These are phyloP conservation scores for Mycena galericulata DNA, from an alignment of 768 basidiomycete species.

Conservation along the genomic window DNA sequence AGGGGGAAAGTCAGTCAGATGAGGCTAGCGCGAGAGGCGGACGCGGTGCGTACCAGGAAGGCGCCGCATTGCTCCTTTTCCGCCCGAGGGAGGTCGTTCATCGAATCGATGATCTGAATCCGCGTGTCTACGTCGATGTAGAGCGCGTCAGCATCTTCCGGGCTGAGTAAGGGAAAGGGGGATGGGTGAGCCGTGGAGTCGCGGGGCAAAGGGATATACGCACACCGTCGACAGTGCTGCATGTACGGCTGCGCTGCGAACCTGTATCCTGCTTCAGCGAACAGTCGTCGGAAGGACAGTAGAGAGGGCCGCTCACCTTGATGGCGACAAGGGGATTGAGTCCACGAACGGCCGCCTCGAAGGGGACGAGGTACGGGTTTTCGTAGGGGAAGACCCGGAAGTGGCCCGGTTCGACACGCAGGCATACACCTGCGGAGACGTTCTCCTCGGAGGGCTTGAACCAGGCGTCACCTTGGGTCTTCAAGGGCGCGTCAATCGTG, in stretches of 20 bases:
- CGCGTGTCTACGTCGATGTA: constrained; percentile 85
- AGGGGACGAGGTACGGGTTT: constrained; percentile 82
- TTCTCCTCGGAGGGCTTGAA: constrained; percentile 90
- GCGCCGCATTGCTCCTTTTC: constrained; percentile 96
- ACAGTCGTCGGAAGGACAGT: background rate
- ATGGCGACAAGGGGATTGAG: constrained; percentile 90
- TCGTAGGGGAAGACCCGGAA: constrained; percentile 91
- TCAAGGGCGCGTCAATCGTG: background rate
- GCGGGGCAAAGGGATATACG: no score
- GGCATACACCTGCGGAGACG: constrained; percentile 81
- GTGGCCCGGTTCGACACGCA: constrained; percentile 73
- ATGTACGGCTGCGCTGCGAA: constrained; percentile 83
- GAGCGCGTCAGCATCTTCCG: constrained; percentile 66
- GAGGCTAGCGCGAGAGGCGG: constrained; percentile 7
- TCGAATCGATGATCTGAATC: constrained; percentile 85
- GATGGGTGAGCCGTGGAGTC: no score
- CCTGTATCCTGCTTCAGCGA: background rate
- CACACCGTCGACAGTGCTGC: constrained; percentile 80
- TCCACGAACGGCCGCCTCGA: constrained; percentile 79
- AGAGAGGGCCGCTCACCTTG: constrained; percentile 52
- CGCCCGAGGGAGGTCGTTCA: constrained; percentile 74
- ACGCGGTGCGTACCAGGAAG: constrained; percentile 70
- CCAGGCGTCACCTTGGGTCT: constrained; percentile 89
- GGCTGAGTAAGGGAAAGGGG: constrained; percentile 19
- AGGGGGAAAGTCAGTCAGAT: constrained; percentile 18